Evolutionary conservation across 768 basidiomycete species (phyloP), one percentile per base, ranked within the genome.

Genomic region (Calocybe gangraenosa): DNA sequence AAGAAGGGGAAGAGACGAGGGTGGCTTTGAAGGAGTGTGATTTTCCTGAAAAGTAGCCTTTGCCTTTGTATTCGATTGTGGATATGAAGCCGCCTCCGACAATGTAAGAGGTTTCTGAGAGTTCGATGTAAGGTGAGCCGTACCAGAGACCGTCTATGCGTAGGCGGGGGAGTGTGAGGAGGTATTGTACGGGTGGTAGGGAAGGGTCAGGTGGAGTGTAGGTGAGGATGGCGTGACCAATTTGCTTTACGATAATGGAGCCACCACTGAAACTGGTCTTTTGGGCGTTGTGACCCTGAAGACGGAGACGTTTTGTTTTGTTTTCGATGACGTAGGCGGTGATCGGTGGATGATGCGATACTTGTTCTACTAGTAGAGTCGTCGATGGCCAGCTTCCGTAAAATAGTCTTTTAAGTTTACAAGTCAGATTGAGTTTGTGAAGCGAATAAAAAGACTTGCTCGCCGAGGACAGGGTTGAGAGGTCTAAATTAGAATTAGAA

Each of bases 81-180:
- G 58, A 61, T 44, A 67, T 58, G 46, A 62, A 64, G 10, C 68
- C 65, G 22, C 66, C 68, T 41, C 76, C 68, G 51, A 71, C 53
- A 60, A 99, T 95, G 65, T 86, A 78, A 42, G 82, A 86, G 3
- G 80, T 77, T 51, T 95, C 93, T 30, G 76, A 71, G 28, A 96
- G 81, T 69, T 97, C 94, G 59, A 94, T 92, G 68, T 93, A 93
- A 2, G 92, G 92, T 11, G 87, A 87, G 10, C 86, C 86, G 56
- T 86, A 81, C 91, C 90, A 92, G 32, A 95, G 71, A 11, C 95
- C 95, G 55, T 97, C 93, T 55, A 99, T 97, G 15, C 91, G 80
- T 47, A 99, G 75, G 38, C 81, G 79, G 9, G 95, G 95, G 22
- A 99, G 78, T 6, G 95, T 97, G 59, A 99, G 88, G 41, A 99